These are phyloP conservation scores for Rhizopogon sp. DNA, from an alignment of 768 basidiomycete species.

Conservation along the genomic window DNA sequence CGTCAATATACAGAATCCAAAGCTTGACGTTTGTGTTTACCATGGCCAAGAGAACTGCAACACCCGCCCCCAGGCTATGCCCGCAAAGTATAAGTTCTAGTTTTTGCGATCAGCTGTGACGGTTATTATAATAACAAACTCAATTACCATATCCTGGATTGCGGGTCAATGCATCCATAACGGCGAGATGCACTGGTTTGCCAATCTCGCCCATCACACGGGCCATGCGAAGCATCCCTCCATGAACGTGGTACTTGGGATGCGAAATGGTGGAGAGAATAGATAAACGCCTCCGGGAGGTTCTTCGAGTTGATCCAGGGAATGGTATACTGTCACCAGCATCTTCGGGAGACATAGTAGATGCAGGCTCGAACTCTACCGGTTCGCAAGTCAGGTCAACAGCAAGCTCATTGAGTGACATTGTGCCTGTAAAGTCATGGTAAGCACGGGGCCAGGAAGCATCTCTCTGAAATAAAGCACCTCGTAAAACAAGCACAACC, in stretches of 20 bases:
- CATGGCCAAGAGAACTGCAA: conserved; percentile 69
- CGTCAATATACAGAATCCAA: neutral
- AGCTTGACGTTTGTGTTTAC: conserved; percentile 32
- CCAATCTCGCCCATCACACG: conserved; percentile 72
- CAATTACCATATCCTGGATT: conserved; percentile 66
- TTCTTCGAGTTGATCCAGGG: conserved; percentile 24
- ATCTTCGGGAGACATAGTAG: conserved; percentile 24
- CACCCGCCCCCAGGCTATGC: conserved; percentile 81
- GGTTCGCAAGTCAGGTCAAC: conserved; percentile 82
- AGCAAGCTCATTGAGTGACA: conserved; percentile 84
- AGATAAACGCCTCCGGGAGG: conserved; percentile 20
- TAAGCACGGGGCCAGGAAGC: neutral
- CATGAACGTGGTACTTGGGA: conserved; percentile 61
- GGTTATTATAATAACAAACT: neutral
- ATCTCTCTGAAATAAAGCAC: conserved; percentile 24
- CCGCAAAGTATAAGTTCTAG: conserved; percentile 73
- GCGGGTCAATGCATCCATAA: conserved; percentile 59
- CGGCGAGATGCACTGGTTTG: conserved; percentile 73
- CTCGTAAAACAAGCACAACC: conserved; percentile 72
- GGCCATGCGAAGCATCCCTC: conserved; percentile 79
- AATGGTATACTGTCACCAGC: conserved; percentile 33
- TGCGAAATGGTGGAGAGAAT: conserved; percentile 12
- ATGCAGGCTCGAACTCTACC: conserved; percentile 56
- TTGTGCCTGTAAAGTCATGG: conserved; percentile 48
- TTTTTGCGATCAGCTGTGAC: conserved; percentile 1